These are phyloP conservation scores for Naganishia onofrii DNA, from an alignment of 768 basidiomycete genomes.

Conservation along the genomic window DNA sequence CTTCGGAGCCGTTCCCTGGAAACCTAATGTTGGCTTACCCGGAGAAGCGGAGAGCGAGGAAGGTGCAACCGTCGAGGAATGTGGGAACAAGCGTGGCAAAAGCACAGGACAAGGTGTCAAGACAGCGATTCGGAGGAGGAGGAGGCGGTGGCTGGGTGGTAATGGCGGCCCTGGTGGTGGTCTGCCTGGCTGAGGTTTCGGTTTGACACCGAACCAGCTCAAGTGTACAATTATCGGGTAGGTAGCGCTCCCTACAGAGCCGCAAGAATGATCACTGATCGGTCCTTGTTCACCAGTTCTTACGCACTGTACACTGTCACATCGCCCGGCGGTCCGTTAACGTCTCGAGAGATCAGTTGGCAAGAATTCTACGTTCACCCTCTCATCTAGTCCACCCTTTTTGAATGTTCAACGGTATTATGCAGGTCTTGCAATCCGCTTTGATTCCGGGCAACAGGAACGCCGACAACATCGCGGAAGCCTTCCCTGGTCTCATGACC, in stretches of 20 bases:
- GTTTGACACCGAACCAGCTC: slow-evolving; percentile 48
- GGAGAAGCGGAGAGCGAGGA: slow-evolving; percentile 32
- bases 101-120: slow-evolving; percentile 35
- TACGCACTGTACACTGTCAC: slow-evolving; percentile 45
- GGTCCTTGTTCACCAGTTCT: slow-evolving; percentile 34
- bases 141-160: slow-evolving; percentile 41
- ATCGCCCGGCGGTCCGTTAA: slow-evolving; percentile 37
- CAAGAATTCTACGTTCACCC: slow-evolving; percentile 70
- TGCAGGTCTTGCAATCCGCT: slow-evolving; percentile 79
- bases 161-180: slow-evolving; percentile 38
- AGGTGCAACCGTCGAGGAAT: slow-evolving; percentile 31
- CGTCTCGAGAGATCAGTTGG: slow-evolving; percentile 91
- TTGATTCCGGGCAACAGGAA: slow-evolving; percentile 95
- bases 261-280: too few species aligned
- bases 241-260: slow-evolving; percentile 16
- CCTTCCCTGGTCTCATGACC: slow-evolving; percentile 62
- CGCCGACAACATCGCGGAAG: slow-evolving; percentile 71
- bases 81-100: slow-evolving; percentile 41
- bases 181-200: slow-evolving; percentile 36
- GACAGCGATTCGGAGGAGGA: slow-evolving; percentile 38
- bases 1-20: slow-evolving; percentile 40
- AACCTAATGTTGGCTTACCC: slow-evolving; percentile 42
- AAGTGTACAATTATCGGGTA: slow-evolving; percentile 42
- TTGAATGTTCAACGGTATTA: slow-evolving; percentile 92
- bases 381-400: background rate